A percentile compares a stretch with the other conserved stretches of the same genome.
Conservation (phyloP, 768 basidiomycete genomes). For the Termitomyces sp. region DNA sequence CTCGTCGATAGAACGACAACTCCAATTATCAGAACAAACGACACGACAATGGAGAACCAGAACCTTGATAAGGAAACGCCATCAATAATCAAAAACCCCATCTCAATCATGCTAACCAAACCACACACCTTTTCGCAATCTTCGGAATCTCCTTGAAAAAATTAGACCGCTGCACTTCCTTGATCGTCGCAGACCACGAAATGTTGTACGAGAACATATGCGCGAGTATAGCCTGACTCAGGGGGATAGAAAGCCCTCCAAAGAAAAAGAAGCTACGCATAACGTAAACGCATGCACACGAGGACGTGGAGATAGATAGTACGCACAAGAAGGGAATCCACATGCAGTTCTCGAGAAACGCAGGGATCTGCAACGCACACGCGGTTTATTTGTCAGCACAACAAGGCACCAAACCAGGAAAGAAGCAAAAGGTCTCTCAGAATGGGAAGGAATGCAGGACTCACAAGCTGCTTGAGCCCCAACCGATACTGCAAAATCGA, state of each 20-base stretch:
- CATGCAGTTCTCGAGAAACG: conserved; percentile 55
- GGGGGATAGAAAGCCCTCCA: conserved; percentile 68
- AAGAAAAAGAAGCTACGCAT: conserved; percentile 70
- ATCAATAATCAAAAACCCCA: not conserved
- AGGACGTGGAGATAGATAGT: not conserved
- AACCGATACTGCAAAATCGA: conserved; percentile 72
- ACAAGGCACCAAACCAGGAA: not conserved
- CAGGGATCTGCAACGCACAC: conserved; percentile 31
- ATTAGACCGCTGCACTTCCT: conserved; percentile 83
- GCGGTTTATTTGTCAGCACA: not conserved
- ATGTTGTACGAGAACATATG: conserved; percentile 60
- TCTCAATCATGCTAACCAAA: no score
- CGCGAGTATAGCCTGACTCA: conserved; percentile 65
- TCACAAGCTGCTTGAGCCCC: conserved; percentile 48
- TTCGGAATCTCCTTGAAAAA: conserved; percentile 91
- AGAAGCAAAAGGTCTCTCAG: no score
- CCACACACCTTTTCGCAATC: conserved; percentile 65
- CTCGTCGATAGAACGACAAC: conserved; percentile 52
- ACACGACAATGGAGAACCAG: conserved; percentile 55
- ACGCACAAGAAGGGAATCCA: conserved; percentile 79
- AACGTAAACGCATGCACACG: not conserved
- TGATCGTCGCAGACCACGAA: conserved; percentile 59
- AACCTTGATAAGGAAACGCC: conserved; percentile 30
- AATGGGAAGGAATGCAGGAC: conserved; percentile 16
- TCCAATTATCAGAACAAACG: conserved; percentile 50